These are phyloP conservation scores for Venturia nashicola DNA, from an alignment of 2,329 filamentous ascomycete genomes.

Conservation along the genomic window DNA sequence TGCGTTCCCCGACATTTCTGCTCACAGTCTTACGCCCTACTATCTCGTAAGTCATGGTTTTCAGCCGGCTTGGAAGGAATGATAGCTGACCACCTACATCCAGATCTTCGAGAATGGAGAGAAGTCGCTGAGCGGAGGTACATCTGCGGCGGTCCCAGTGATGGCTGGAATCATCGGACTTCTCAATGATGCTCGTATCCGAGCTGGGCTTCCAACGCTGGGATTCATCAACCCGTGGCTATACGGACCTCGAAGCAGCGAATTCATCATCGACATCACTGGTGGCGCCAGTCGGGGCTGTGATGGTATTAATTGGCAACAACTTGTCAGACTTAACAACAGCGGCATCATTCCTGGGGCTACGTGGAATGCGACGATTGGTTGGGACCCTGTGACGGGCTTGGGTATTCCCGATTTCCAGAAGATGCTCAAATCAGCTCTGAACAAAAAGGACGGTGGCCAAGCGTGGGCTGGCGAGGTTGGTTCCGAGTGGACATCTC, in stretches of 20 bases:
- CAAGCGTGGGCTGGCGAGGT: too few relatives aligned
- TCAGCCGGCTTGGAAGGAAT: neutral
- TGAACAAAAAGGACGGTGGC: neutral
- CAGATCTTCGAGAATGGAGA: neutral
- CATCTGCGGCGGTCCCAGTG: conserved; percentile 26
- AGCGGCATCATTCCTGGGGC: conserved; percentile 16
- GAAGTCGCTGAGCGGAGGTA: neutral
- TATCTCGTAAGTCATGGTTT: neutral
- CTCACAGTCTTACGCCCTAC: neutral
- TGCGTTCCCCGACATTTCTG: conserved; percentile 10
- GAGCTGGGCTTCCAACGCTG: conserved; percentile 30
- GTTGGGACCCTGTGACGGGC: conserved; percentile 38
- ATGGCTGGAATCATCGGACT: conserved; percentile 43
- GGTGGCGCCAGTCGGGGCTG: neutral
- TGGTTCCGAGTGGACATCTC: too few relatives aligned
- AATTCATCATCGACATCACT: conserved; percentile 17
- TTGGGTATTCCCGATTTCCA: conserved; percentile 36
- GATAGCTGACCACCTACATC: neutral
- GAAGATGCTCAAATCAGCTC: conserved; percentile 18
- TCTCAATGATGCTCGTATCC: conserved; percentile 44
- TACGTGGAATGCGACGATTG: conserved; percentile 29
- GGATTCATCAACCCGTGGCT: conserved; percentile 46
- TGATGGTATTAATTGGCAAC: neutral
- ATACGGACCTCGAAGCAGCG: conserved; percentile 21
- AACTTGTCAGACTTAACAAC: neutral